These are phyloP conservation scores for Hypoxylon sp. DNA, from an alignment of 2,329 filamentous ascomycete species.

Conservation along the genomic window DNA sequence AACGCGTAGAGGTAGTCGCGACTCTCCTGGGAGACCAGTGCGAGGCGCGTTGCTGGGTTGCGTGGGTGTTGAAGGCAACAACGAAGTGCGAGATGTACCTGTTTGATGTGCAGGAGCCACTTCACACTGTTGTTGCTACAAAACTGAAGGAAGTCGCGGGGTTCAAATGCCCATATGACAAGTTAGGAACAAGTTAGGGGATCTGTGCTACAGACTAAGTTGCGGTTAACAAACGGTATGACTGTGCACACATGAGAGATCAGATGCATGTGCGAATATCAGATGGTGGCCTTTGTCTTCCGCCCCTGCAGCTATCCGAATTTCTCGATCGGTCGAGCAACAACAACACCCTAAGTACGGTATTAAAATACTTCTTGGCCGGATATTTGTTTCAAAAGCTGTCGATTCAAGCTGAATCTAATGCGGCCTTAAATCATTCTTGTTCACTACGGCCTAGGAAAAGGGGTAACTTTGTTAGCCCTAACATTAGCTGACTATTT, in stretches of 20 bases:
- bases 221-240: constrained; percentile 24
- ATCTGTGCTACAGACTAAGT: constrained; percentile 31
- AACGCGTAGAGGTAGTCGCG: constrained; percentile 5
- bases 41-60: constrained; percentile 1
- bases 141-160: constrained; percentile 18
- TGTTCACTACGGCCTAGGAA: background rate
- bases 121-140: background rate
- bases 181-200: constrained; percentile 6
- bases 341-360: background rate
- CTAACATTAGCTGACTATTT: background rate
- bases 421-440: background rate
- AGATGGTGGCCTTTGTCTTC: constrained; percentile 20
- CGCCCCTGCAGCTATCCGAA: constrained; percentile 32
- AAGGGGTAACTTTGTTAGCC: constrained; percentile 12
- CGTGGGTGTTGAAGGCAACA: background rate
- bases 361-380: background rate
- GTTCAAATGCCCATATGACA: constrained; percentile 17
- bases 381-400: background rate
- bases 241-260: constrained; percentile 15
- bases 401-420: background rate
- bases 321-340: background rate
- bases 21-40: constrained; percentile 10
- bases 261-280: constrained; percentile 20
- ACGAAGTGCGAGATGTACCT: background rate
- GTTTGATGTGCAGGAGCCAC: background rate